Evolutionary conservation across 148 eudicot genomes (phyloP).

Genomic region (Selenicereus undatus): DNA sequence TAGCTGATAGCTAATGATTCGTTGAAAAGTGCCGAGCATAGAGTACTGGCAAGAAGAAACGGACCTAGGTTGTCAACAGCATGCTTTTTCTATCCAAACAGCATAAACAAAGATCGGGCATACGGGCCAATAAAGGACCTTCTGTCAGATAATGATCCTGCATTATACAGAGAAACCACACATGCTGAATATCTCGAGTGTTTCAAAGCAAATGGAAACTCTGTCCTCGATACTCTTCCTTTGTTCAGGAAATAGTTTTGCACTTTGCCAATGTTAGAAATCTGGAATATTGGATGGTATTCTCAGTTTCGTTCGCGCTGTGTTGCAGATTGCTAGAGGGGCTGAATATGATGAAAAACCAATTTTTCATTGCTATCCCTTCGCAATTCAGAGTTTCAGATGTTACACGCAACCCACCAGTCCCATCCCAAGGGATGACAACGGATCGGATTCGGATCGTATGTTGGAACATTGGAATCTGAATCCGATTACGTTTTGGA

Average conservation of each 20-base stretch:
- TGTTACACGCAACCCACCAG: too few species aligned
- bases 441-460: too few species aligned
- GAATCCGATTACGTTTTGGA: too few species aligned
- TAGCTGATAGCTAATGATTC: slow-evolving; percentile 53
- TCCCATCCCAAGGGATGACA: too few species aligned
- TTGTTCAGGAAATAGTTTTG: slow-evolving; percentile 4
- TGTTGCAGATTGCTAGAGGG: neutral
- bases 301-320: neutral
- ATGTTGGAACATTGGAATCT: too few species aligned
- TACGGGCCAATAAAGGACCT: slow-evolving; percentile 51
- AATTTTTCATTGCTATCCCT: neutral
- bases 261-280: neutral
- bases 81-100: slow-evolving; percentile 47
- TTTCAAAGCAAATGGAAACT: slow-evolving; percentile 15
- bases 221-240: slow-evolving; percentile 22
- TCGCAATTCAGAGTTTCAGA: neutral
- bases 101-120: slow-evolving; percentile 21
- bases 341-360: neutral
- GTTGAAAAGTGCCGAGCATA: slow-evolving; percentile 54
- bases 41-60: slow-evolving; percentile 46
- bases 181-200: slow-evolving; percentile 33
- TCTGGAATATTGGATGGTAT: neutral
- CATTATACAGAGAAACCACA: slow-evolving; percentile 38
- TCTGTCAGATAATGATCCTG: slow-evolving; percentile 39
- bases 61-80: slow-evolving; percentile 62